Evolutionary conservation across 2,329 filamentous ascomycete species (phyloP), one percentile per base, ranked within the genome.

Genomic region (Colletotrichum karsti): DNA sequence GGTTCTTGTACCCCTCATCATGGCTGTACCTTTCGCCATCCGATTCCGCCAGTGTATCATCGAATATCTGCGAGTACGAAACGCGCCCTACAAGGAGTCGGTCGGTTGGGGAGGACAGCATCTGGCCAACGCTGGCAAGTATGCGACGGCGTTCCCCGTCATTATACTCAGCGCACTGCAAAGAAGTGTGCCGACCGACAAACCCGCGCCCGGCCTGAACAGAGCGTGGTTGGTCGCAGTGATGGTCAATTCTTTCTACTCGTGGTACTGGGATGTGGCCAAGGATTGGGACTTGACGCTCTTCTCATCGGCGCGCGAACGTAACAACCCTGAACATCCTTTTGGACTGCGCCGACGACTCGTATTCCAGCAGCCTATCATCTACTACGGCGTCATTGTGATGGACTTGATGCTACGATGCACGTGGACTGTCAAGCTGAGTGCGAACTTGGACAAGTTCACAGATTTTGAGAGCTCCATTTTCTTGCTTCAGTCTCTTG

Each of bases 181-280:
- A 81, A 87, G 93, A 69, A 90, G 77, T 83, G 85, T 78, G 77
- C 87, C 77, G 35, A 74, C 78, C 42, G 80, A 79, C 13, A 76
- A 77, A 37, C 79, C 77, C 22, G 77, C 73, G 9, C 73, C 79
- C 4, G 74, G 77, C 1, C 76, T 88, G 64, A 87, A 88, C 77
- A 83, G 83, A 42, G 82, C 83, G 53, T 96, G 93, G 91, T 83
- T 97, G 30, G 80, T 87, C 37, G 92, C 92, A 46, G 92, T 93
- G 30, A 83, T 94, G 35, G 76, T 96, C 74, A 98, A 99, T 79
- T 97, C 93, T 13, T 84, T 92, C 48, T 99, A 97, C 81, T 94
- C 92, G n/a, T 98, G 98, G 83, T 99, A 96, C 85, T 99, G 96
- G 96, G 96, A 99, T 75, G 90, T 98, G 30, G 87, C 93, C 62